Base-by-base conservation (phyloP, 2,329 filamentous ascomycete genomes). In the Fusarium domesticum region DNA sequence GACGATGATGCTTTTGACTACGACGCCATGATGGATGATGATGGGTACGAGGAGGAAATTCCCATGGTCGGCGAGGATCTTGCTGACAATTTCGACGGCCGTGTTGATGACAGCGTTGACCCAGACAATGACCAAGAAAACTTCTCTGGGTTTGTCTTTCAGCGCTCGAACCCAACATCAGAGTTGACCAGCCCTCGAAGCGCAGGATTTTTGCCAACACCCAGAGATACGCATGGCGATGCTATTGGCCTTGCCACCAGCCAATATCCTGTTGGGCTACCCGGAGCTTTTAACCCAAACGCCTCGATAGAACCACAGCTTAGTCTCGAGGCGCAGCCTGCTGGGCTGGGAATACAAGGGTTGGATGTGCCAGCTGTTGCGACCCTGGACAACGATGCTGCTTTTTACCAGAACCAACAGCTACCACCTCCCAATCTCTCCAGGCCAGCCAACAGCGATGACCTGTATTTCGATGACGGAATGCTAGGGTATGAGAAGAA, bases 391-490 rank as follows among this genome's bases (percentile, higher is more conserved):
- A 54, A 58, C 44, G 48, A 58, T 36, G 47, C 45, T 15, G 45
- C 50, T 41, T 54, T 52, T 43, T 54, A 55, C 35, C 52, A 58
- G 8, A 55, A 49, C 37, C 54, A 50, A 41, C 53, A 54, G 25
- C 31, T 57, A 16, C 42, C 45, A 2, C 47, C 50, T 14, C 33
- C 48, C 14, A 38, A 42, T n/a, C 37, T 47, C 8, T 37, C 49
- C 2, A 45, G 42, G 18, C 31, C 42, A n/a, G 19, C 43, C 3
- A 53, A 45, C 3, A 75, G 80, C 25, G 81, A 85, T 53, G 84
- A 88, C 51, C 68, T 87, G 20, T 88, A 87, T 61, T 89, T 84
- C 58, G 82, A 86, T 50, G 81, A 82, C 58, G 83, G 82, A 3
- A 65, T 81, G 53, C 73, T 76, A 12, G 74, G 45, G 65, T 79